These are phyloP conservation scores for Dryas octopetala DNA, from an alignment of 306 rosid genomes.

Conservation along the genomic window DNA sequence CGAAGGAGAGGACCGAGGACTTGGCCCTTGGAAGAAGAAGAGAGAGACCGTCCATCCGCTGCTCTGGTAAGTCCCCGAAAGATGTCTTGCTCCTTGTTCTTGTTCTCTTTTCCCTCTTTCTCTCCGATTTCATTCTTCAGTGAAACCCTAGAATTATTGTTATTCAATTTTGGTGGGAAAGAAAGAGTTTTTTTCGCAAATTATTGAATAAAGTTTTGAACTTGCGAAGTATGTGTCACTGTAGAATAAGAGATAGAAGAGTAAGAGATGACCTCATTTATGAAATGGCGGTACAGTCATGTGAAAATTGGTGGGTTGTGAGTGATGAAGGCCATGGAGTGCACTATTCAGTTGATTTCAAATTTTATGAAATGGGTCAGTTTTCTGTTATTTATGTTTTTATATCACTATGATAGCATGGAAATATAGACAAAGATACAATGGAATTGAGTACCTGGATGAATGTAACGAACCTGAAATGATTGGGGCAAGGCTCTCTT, in stretches of 20 bases:
- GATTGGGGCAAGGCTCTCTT: not conserved
- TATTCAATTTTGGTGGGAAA: not conserved
- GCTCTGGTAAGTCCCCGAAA: not conserved
- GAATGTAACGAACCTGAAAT: not conserved
- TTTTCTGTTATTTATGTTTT: not conserved
- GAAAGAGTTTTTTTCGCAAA: not conserved
- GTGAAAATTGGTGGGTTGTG: slow-evolving; percentile 1
- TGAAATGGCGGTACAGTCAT: not conserved
- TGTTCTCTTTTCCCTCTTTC: not conserved
- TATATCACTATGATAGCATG: too few species aligned
- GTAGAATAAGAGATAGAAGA: not conserved
- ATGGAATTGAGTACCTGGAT: not conserved
- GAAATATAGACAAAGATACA: not conserved
- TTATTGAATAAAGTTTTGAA: not conserved
- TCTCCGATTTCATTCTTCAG: not conserved
- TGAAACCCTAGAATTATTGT: slow-evolving; percentile 11
- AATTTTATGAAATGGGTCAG: not conserved
- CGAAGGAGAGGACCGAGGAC: not conserved
- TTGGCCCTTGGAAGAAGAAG: not conserved
- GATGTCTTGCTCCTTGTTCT: not conserved
- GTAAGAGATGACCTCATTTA: not conserved
- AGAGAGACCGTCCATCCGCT: not conserved
- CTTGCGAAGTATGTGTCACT: not conserved
- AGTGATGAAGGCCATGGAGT: not conserved
- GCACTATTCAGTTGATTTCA: not conserved